A percentile compares a stretch with the other conserved stretches of the same genome.
Evolutionary conservation across 2,329 filamentous ascomycete genomes (phyloP).

Genomic region (Eurotiales sp.): DNA sequence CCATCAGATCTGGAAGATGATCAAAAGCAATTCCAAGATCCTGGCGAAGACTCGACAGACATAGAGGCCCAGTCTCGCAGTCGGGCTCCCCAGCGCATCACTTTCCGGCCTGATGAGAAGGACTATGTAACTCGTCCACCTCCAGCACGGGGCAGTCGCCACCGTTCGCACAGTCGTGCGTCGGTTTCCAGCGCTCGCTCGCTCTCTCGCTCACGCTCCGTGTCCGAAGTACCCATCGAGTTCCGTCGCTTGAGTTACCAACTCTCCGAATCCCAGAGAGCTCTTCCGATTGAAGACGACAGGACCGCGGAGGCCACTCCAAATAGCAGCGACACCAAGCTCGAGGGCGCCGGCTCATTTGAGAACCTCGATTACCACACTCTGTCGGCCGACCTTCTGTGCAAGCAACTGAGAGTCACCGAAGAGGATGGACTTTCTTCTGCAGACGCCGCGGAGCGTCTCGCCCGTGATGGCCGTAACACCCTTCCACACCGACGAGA

Average conservation of each 20-base stretch:
- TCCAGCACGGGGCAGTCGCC: neutral
- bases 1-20: neutral
- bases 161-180: conserved; percentile 3
- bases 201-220: conserved; percentile 16
- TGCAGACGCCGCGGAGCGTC: conserved; percentile 54
- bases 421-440: conserved; percentile 56
- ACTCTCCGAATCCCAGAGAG: conserved; percentile 35
- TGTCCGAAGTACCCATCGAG: conserved; percentile 31
- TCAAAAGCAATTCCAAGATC: neutral
- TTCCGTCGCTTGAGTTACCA: conserved; percentile 39
- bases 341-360: conserved; percentile 40
- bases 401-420: conserved; percentile 58
- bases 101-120: conserved; percentile 8
- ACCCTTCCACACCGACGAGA: conserved; percentile 63
- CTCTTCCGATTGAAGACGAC: conserved; percentile 22
- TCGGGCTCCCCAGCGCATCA: conserved; percentile 7
- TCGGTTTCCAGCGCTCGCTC: conserved; percentile 14
- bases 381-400: conserved; percentile 54
- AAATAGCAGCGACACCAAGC: conserved; percentile 30
- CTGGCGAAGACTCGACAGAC: neutral
- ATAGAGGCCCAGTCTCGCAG: neutral
- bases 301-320: conserved; percentile 22
- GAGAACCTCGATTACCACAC: conserved; percentile 66
- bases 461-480: conserved; percentile 64
- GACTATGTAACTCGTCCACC: conserved; percentile 1